Base-by-base conservation (phyloP, 2,329 filamentous ascomycete genomes). In the Hypoxylon sp. region DNA sequence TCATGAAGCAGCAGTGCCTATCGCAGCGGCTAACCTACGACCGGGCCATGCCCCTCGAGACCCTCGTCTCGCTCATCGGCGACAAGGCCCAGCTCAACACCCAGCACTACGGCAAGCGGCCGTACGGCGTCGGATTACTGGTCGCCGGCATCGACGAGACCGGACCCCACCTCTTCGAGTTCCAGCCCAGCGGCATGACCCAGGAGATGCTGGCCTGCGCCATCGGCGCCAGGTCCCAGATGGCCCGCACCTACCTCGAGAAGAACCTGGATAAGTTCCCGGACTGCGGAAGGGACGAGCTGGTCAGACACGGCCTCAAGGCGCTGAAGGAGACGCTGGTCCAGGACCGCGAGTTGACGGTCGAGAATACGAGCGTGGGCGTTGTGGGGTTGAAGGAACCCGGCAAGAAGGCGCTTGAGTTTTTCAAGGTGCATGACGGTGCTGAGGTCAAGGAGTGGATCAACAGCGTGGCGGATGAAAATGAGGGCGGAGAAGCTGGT, bases 1-100 rank as follows among this genome's bases (percentile, higher is more conserved):
- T 98, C 87, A 98, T 99, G 95, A 98, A 98, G 87, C 94, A 97
- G 84, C 96, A 98, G 85, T 97, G 94, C 71, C 93, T 99, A 78
- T 92, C 93, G 78, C 95, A 96, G 77, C 94, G 95, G 81, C 91
- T 99, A 76, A 97, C 94, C 64, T 98, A 97, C 85, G 95, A 93
- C 83, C 94, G 96, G 74, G 90, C 94, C 74, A 96, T 99, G 80
- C 93, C 94, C 33, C 86, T 98, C 79, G 91, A 94, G 78, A 92
- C 92, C 71, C 93, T 98, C 76, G 94, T 97, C 74, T 88, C 90
- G 73, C 92, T 95, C 82, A 98, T 99, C 79, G 95, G 93, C 76
- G 94, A 97, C 81, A 96, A 97, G 82, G 96, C 96, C 53, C 96
- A 99, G 86, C 92, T 92, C 78, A 98, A 98, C 87, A 99, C 96